Evolutionary conservation across 805 yeast genomes (phyloP).

Genomic region (Vanderwaltozyma polyspora): DNA sequence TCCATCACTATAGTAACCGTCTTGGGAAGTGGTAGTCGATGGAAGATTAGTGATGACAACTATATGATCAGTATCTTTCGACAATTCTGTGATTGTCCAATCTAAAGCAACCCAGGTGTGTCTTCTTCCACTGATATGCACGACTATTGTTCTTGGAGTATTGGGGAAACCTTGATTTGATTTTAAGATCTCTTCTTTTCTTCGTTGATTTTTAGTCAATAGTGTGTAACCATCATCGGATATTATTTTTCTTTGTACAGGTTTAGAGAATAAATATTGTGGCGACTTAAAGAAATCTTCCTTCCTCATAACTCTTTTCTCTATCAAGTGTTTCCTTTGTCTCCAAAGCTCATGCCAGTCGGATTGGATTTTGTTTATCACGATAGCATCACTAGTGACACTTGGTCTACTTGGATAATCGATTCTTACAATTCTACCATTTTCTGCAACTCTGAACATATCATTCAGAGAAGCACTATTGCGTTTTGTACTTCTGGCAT

Average conservation of each 20-base stretch:
- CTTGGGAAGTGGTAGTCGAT: constrained; percentile 16
- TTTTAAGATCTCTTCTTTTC: constrained; percentile 13
- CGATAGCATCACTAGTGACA: constrained; percentile 21
- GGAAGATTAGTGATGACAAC: constrained; percentile 43
- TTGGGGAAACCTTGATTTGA: constrained; percentile 17
- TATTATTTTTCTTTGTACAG: constrained; percentile 2
- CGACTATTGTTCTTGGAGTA: constrained; percentile 40
- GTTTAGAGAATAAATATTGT: constrained; percentile 6
- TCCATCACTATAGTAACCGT: background rate
- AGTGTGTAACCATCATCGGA: constrained; percentile 16
- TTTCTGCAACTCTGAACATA: constrained; percentile 18
- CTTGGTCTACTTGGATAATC: constrained; percentile 28
- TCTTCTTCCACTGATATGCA: constrained; percentile 56
- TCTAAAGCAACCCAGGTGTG: constrained; percentile 82
- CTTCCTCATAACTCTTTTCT: constrained; percentile 12
- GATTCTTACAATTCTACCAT: constrained; percentile 25
- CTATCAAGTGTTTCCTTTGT: constrained; percentile 9
- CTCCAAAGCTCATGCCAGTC: constrained; percentile 18
- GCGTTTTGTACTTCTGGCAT: background rate
- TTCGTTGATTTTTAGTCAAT: constrained; percentile 16
- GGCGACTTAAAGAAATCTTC: constrained; percentile 13
- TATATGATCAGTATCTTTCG: constrained; percentile 56
- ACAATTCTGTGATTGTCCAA: constrained; percentile 45
- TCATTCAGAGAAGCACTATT: background rate
- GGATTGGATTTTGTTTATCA: constrained; percentile 17